These are phyloP conservation scores for Coniochaeta sp. DNA, from an alignment of 2,329 filamentous ascomycete species.

Conservation along the genomic window DNA sequence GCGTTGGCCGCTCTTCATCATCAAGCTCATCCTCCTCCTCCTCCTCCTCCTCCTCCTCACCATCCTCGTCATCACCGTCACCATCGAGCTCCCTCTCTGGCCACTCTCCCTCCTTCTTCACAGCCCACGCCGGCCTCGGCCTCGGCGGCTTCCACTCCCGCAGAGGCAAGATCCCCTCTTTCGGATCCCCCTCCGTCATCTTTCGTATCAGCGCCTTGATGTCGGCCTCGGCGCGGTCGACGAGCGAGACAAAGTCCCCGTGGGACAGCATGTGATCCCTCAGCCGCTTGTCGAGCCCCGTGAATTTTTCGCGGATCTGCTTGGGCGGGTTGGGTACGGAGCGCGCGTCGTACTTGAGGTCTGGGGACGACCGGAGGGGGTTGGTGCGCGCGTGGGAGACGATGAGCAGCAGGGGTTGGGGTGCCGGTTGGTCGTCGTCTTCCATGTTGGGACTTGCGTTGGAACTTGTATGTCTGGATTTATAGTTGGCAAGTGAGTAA, in stretches of 20 bases:
- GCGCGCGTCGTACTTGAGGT: neutral
- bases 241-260: neutral
- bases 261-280: neutral
- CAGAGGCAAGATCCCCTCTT: neutral
- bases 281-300: neutral
- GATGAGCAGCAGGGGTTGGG: neutral
- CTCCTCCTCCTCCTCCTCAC: neutral
- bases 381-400: neutral
- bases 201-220: neutral
- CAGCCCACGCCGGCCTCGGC: neutral
- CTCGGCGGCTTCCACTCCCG: neutral
- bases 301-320: constrained; percentile 1
- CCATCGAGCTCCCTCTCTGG: neutral
- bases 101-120: neutral
- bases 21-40: neutral
- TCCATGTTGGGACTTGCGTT: neutral
- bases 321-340: constrained; percentile 1
- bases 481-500: neutral
- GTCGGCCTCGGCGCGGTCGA: neutral
- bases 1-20: neutral
- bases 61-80: neutral
- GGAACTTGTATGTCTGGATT: too few relatives aligned
- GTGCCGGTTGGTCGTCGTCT: neutral
- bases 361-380: neutral
- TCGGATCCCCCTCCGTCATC: neutral